Base-by-base conservation (phyloP, 1,284 basidiomycete species). In the Pseudozyma sp. region DNA sequence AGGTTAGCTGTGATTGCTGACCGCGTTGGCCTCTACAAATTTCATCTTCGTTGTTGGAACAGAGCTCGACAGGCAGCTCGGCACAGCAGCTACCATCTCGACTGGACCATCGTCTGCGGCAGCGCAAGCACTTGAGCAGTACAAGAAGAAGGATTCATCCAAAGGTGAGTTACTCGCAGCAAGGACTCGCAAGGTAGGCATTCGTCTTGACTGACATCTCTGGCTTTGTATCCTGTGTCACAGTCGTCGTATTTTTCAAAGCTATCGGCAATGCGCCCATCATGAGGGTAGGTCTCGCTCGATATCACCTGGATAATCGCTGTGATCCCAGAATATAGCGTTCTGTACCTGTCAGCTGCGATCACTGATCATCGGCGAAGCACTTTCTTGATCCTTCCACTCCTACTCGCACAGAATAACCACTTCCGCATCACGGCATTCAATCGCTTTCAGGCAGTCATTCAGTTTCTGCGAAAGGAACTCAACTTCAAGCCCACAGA, bases 261-360 rank as follows among this genome's bases (percentile, higher is more conserved):
- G 95, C 95, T 0, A 94, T 97, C n/a, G 96, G 96, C 47, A 95
- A 95, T 77, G 95, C 95, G 0, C 96, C 96, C 0, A 95, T 98
- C 80, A 97, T 98, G 95, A 96, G 93, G 87, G 76, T 78, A 56
- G 14, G 71, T 36, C n/a, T 21, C 58, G n/a, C 25, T 35, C 18
- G 9, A 25, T n/a, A n/a, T n/a, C n/a, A n/a, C n/a, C n/a, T n/a
- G n/a, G n/a, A n/a, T n/a, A n/a, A n/a, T n/a, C n/a, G n/a, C n/a
- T n/a, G n/a, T n/a, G n/a, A n/a, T n/a, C n/a, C n/a, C n/a, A n/a
- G n/a, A n/a, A n/a, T n/a, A n/a, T n/a, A n/a, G n/a, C n/a, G n/a
- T n/a, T n/a, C n/a, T n/a, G n/a, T n/a, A n/a, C n/a, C n/a, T n/a
- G n/a, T n/a, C n/a, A n/a, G n/a, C n/a, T n/a, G n/a, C n/a, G n/a